Evolutionary conservation across 768 basidiomycete species (phyloP).

Genomic region (Heimioporus sp.): DNA sequence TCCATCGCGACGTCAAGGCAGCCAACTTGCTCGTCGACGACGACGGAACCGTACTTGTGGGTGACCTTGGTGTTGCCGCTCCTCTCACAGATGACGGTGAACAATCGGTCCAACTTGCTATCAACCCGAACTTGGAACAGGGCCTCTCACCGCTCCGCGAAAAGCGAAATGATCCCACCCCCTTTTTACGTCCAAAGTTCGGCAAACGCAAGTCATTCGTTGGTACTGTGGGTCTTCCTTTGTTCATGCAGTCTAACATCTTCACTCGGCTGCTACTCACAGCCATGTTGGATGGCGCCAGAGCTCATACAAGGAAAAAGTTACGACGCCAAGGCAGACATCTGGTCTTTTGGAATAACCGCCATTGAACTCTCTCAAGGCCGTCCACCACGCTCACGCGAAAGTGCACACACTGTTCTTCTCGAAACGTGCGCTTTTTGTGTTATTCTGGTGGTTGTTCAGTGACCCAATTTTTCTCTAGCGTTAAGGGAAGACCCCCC

Average conservation of each 20-base stretch:
- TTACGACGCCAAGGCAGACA: constrained; percentile 87
- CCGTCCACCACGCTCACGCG: constrained; percentile 78
- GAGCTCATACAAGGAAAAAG: constrained; percentile 83
- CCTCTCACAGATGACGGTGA: constrained; percentile 69
- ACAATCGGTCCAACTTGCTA: constrained; percentile 29
- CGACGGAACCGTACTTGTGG: constrained; percentile 85
- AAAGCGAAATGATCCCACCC: neutral
- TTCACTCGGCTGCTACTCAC: constrained; percentile 4
- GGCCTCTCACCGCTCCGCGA: constrained; percentile 24
- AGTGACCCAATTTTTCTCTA: constrained; percentile 23
- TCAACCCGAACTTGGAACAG: constrained; percentile 36
- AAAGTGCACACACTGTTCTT: constrained; percentile 70
- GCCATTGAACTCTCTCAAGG: constrained; percentile 88
- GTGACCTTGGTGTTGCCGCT: constrained; percentile 91
- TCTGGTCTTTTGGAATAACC: constrained; percentile 98
- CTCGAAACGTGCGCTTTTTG: constrained; percentile 59
- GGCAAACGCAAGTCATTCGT: constrained; percentile 92
- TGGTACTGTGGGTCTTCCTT: constrained; percentile 62
- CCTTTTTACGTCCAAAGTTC: constrained; percentile 41
- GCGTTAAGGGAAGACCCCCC: constrained; percentile 77
- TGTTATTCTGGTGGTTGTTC: neutral
- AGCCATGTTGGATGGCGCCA: constrained; percentile 98
- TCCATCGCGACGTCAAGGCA: constrained; percentile 93
- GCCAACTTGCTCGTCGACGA: constrained; percentile 92
- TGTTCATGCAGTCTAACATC: neutral